These are phyloP conservation scores for Gaeumannomyces tritici DNA, from an alignment of 2,329 filamentous ascomycete genomes.

Conservation along the genomic window DNA sequence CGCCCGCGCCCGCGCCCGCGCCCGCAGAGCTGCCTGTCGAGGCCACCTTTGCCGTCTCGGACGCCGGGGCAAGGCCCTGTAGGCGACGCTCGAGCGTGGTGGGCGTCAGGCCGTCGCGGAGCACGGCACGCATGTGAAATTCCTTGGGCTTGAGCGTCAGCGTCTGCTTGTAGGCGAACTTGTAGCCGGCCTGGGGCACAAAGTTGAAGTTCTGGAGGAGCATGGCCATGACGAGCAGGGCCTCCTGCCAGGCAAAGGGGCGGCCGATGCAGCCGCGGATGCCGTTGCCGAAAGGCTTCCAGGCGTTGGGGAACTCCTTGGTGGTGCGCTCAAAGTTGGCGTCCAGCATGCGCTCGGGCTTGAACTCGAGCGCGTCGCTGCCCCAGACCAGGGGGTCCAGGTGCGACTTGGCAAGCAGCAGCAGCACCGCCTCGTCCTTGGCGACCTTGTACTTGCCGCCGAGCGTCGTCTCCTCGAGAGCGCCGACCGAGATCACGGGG, in stretches of 20 bases:
- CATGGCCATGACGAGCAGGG: slow-evolving; percentile 36
- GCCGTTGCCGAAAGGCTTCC: slow-evolving; percentile 54
- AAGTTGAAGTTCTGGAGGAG: slow-evolving; percentile 63
- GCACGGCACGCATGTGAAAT: slow-evolving; percentile 49
- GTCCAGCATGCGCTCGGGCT: slow-evolving; percentile 53
- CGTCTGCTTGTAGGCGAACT: slow-evolving; percentile 49
- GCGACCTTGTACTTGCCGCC: slow-evolving; percentile 44
- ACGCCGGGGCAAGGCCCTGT: slow-evolving; percentile 14
- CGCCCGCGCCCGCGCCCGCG: not conserved
- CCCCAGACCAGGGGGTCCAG: slow-evolving; percentile 48
- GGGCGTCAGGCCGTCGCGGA: slow-evolving; percentile 48
- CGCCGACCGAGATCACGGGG: slow-evolving; percentile 42
- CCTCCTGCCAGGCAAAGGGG: slow-evolving; percentile 45
- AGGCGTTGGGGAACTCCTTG: slow-evolving; percentile 47
- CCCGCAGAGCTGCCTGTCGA: not conserved
- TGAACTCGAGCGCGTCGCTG: slow-evolving; percentile 45
- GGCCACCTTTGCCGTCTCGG: not conserved
- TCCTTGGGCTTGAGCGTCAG: slow-evolving; percentile 55
- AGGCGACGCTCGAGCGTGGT: slow-evolving; percentile 33
- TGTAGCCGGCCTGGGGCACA: slow-evolving; percentile 51
- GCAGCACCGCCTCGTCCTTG: slow-evolving; percentile 30
- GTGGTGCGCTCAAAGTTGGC: slow-evolving; percentile 43
- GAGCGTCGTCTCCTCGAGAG: slow-evolving; percentile 32
- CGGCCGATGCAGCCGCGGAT: slow-evolving; percentile 42
- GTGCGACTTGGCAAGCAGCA: slow-evolving; percentile 39